Evolutionary conservation across 2,329 filamentous ascomycete species (phyloP).

Genomic region (Talaromyces sp.): DNA sequence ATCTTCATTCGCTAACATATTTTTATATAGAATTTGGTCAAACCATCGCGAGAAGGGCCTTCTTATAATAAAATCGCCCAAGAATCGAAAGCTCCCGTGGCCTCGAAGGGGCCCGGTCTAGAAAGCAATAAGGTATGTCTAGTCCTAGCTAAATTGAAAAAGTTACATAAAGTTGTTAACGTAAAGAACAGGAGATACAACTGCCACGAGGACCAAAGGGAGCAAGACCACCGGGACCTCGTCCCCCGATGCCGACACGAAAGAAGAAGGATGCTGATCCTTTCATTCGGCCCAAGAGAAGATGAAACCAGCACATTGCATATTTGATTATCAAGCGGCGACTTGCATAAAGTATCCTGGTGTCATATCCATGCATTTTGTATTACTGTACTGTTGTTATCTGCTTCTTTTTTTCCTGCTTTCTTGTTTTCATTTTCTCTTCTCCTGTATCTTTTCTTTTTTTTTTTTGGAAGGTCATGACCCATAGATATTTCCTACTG

Average conservation of each 20-base stretch:
- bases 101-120: constrained; percentile 12
- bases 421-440: neutral
- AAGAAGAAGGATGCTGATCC: constrained; percentile 37
- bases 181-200: constrained; percentile 9
- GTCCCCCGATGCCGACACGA: constrained; percentile 29
- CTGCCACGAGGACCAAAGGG: constrained; percentile 13
- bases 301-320: constrained; percentile 13
- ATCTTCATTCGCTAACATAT: neutral
- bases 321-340: neutral
- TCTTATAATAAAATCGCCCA: constrained; percentile 23
- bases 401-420: neutral
- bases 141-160: constrained; percentile 4
- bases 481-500: neutral
- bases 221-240: constrained; percentile 11
- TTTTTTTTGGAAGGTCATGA: neutral
- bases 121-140: constrained; percentile 18
- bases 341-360: neutral
- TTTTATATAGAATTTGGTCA: constrained; percentile 31
- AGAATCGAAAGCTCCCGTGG: constrained; percentile 14
- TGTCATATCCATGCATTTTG: neutral
- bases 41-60: constrained; percentile 35
- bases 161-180: neutral
- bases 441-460: neutral
- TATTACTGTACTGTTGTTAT: neutral
- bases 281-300: constrained; percentile 38